phyloP scores from a whole-genome alignment of 768 basidiomycete genomes.

The Coprinellus micaceus region DNA sequence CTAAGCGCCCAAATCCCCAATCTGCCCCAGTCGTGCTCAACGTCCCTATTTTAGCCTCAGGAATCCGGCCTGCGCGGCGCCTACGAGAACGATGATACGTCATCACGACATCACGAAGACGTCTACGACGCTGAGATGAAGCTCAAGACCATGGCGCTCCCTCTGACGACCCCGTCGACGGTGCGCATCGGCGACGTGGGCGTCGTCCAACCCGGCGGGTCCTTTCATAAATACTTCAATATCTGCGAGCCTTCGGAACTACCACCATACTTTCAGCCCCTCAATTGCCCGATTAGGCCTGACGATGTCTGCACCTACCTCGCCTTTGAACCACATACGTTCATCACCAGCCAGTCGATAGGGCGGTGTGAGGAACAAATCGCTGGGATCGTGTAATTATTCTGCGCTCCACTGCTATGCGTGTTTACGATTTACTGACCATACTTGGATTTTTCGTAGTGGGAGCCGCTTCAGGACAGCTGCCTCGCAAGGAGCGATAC shows the following conservation, averaged over 20 bases:
- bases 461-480: conserved; percentile 1
- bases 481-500: conserved; percentile 1
- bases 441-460: neutral
- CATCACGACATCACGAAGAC: neutral
- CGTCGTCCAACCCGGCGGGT: neutral
- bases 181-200: conserved; percentile 8
- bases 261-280: conserved; percentile 6
- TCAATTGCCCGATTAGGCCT: neutral
- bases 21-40: neutral
- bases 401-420: neutral
- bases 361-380: neutral
- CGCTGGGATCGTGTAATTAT: conserved; percentile 1
- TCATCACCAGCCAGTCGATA: conserved; percentile 7
- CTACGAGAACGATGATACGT: neutral
- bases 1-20: neutral
- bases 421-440: conserved; percentile 1
- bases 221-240: conserved; percentile 6
- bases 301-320: conserved; percentile 4
- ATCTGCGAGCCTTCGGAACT: conserved; percentile 3
- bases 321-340: conserved; percentile 2
- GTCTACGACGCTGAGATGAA: neutral
- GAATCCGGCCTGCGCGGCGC: neutral
- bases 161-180: conserved; percentile 1
- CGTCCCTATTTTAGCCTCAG: neutral
- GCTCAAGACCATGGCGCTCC: neutral